Evolutionary conservation across 176 grass and related monocot species (phyloP), one percentile per base, ranked within the genome.

Genomic region (Ananas comosus): DNA sequence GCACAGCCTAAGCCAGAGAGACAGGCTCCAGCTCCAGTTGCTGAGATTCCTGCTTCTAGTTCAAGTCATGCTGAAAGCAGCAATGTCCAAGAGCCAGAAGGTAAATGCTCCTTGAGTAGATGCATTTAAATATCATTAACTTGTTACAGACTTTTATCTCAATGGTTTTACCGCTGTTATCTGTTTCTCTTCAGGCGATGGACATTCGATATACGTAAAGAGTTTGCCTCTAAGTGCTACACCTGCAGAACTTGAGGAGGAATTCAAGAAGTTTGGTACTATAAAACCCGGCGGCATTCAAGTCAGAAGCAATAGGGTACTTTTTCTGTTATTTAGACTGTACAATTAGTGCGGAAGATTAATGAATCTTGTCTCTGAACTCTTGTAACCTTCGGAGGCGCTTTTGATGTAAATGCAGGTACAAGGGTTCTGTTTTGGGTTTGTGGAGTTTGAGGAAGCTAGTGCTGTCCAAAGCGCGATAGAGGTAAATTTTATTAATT

Each of bases 251-350:
- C 80, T 99, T 51, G 90, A 99, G 72, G 87, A 99, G 24, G 87
- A 85, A 17, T 99, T 99, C 78, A 92, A 87, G 70, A 82, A 70
- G 79, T 99, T 93, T 78, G 95, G 95, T 7, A 58, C 80, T 33
- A 91, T 99, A 72, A 94, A 90, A 56, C 25, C 23, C 9, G 85
- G 76, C 9, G 95, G 95, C 21, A 91, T 99, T 76, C 95, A 99
- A 99, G 90, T 99, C 80, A 93, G 95, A 86, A 99, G 95, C 85
- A 76, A 99, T 50, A 99, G 88, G 90, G 95, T 94, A 51, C 56
- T 27, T 66, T 81, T 80, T 48, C 13, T 50, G 75, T 11, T 42
- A 42, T 10, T 48, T 58, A 64, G n/a, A 13, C 1, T 16, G 49
- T 72, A n/a, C 24, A 12, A 52, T 65, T 21, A 12, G 42, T 61